A percentile compares a stretch with the other conserved stretches of the same genome.
These are phyloP conservation scores for Plantago ovata DNA, from an alignment of 257 asterid species.

Conservation along the genomic window DNA sequence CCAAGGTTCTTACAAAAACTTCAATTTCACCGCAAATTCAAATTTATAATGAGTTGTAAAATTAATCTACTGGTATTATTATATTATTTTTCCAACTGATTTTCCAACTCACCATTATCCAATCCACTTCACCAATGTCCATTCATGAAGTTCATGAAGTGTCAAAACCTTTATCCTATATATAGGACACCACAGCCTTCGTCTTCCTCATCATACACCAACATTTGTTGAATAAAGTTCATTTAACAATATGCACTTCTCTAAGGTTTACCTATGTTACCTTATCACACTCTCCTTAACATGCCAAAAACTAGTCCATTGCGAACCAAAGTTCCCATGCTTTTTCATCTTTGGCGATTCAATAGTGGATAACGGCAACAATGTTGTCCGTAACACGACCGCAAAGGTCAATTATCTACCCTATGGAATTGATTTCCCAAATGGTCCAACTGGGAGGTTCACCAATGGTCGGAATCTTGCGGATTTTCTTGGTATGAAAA, in stretches of 20 bases:
- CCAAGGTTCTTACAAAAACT: no score
- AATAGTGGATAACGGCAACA: conserved; percentile 32
- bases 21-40: no score
- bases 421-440: conserved; percentile 34
- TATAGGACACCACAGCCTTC: not conserved
- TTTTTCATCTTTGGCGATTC: conserved; percentile 38
- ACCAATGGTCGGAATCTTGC: conserved; percentile 25
- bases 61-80: no score
- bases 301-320: not conserved
- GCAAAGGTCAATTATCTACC: conserved; percentile 30
- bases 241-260: not conserved
- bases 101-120: no score
- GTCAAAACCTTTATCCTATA: not conserved
- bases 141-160: not conserved
- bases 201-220: not conserved
- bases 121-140: not conserved
- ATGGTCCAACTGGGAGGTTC: conserved; percentile 32
- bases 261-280: not conserved
- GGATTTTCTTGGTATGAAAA: conserved; percentile 14
- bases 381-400: conserved; percentile 21
- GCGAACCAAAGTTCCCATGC: conserved; percentile 32
- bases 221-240: not conserved
- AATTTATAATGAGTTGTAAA: no score
- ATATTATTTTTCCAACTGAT: no score
- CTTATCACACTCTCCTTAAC: not conserved